Evolutionary conservation across 2,329 filamentous ascomycete genomes (phyloP).

Genomic region (Diaporthe vaccinii): DNA sequence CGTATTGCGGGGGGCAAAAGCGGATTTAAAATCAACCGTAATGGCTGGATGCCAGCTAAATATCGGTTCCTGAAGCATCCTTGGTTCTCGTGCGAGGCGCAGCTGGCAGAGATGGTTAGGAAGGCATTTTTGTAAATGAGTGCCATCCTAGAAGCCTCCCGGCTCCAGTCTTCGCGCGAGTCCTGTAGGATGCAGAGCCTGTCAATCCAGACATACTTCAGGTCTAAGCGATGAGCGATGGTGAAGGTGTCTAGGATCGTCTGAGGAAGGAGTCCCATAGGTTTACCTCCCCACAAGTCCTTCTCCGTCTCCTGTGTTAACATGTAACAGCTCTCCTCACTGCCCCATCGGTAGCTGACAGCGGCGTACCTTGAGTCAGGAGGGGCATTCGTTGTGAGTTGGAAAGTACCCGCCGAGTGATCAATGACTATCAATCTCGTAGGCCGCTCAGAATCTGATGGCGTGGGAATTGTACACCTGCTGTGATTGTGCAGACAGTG

Average conservation of each 20-base stretch:
- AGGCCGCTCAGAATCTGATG: not conserved
- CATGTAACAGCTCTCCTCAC: not conserved
- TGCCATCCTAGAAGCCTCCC: slow-evolving; percentile 21
- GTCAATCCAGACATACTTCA: slow-evolving; percentile 28
- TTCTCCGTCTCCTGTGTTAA: not conserved
- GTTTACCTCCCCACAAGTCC: too few relatives aligned
- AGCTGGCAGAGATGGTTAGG: slow-evolving; percentile 13
- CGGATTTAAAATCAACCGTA: not conserved
- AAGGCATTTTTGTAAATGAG: slow-evolving; percentile 23
- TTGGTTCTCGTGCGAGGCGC: not conserved
- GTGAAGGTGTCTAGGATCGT: not conserved
- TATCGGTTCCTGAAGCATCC: slow-evolving; percentile 26
- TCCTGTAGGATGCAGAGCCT: slow-evolving; percentile 27
- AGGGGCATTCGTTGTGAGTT: too few relatives aligned
- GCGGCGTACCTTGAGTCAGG: not conserved
- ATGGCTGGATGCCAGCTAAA: not conserved
- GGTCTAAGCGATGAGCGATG: not conserved
- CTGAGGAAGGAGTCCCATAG: not conserved
- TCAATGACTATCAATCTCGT: not conserved
- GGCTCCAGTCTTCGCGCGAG: slow-evolving; percentile 8
- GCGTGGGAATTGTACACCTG: not conserved
- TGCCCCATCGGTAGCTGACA: slow-evolving; percentile 31
- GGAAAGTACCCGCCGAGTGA: not conserved
- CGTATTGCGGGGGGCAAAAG: not conserved
- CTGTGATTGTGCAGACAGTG: not conserved